phyloP scores from a whole-genome alignment of 164 flowering plant species.

The Umbilicus rupestris region DNA sequence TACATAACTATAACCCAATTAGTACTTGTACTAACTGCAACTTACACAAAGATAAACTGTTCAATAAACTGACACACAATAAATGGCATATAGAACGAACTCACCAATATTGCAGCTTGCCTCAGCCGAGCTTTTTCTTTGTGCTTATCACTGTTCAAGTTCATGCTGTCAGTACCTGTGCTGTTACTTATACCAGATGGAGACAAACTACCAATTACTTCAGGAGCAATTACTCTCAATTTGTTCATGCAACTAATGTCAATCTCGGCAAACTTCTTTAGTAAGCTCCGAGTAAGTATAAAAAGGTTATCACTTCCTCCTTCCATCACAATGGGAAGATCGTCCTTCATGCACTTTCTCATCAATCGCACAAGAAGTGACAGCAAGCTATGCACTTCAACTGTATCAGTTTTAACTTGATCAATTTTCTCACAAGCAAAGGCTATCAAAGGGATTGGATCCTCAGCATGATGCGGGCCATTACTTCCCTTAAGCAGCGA shows the following conservation, averaged over 20 bases:
- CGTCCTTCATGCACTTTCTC: conserved; percentile 51
- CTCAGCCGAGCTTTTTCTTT: conserved; percentile 78
- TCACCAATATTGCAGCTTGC: conserved; percentile 92
- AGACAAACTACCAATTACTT: conserved; percentile 36
- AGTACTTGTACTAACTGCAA: background rate
- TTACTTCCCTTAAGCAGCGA: conserved; percentile 28
- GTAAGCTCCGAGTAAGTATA: conserved; percentile 38
- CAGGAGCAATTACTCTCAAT: conserved; percentile 61
- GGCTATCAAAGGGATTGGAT: conserved; percentile 41
- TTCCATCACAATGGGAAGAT: conserved; percentile 28
- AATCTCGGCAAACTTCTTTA: conserved; percentile 68
- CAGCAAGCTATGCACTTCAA: conserved; percentile 44
- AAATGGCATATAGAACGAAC: conserved; percentile 12
- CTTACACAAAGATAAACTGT: background rate
- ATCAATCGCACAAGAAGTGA: conserved; percentile 68
- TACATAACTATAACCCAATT: background rate
- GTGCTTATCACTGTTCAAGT: conserved; percentile 54
- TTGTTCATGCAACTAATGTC: conserved; percentile 44
- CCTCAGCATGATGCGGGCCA: conserved; percentile 17
- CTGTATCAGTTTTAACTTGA: conserved; percentile 20
- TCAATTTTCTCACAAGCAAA: conserved; percentile 54
- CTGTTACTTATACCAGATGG: conserved; percentile 18
- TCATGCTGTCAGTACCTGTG: conserved; percentile 14
- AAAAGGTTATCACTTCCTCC: conserved; percentile 41
- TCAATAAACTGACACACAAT: background rate